Evolutionary conservation across 768 basidiomycete species (phyloP).

Genomic region (Naganishia onofrii): DNA sequence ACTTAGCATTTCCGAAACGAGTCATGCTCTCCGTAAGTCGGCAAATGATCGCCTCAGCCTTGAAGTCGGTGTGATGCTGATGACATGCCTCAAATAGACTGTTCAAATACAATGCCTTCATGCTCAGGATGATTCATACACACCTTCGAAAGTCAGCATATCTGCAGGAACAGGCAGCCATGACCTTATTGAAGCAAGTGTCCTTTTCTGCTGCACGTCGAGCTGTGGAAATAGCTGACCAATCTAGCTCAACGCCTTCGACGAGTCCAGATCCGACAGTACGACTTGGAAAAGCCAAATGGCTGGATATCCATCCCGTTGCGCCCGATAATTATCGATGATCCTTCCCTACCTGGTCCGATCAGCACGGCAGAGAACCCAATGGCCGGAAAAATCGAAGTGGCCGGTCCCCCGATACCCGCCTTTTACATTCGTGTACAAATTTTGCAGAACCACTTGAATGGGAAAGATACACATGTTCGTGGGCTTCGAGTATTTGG

Average conservation of each 20-base stretch:
- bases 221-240: background rate
- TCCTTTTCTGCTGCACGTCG: background rate
- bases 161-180: slow-evolving; percentile 86
- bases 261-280: slow-evolving; percentile 53
- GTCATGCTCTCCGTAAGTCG: slow-evolving; percentile 76
- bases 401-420: slow-evolving; percentile 72
- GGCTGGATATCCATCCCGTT: slow-evolving; percentile 70
- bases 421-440: slow-evolving; percentile 88
- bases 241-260: slow-evolving; percentile 8
- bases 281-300: slow-evolving; percentile 83
- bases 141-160: slow-evolving; percentile 83
- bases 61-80: slow-evolving; percentile 7
- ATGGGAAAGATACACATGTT: slow-evolving; percentile 97
- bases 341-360: slow-evolving; percentile 25
- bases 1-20: slow-evolving; percentile 85
- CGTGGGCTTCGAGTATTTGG: slow-evolving; percentile 85
- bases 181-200: slow-evolving; percentile 82
- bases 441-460: slow-evolving; percentile 90
- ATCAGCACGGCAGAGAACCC: slow-evolving; percentile 23
- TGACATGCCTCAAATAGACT: slow-evolving; percentile 30
- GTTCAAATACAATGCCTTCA: slow-evolving; percentile 45
- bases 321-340: slow-evolving; percentile 38
- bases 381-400: slow-evolving; percentile 20
- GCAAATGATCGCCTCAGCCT: no score
- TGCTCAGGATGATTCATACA: slow-evolving; percentile 88